Base-by-base conservation (phyloP, 2,329 filamentous ascomycete genomes). In the Geosmithia flava region DNA sequence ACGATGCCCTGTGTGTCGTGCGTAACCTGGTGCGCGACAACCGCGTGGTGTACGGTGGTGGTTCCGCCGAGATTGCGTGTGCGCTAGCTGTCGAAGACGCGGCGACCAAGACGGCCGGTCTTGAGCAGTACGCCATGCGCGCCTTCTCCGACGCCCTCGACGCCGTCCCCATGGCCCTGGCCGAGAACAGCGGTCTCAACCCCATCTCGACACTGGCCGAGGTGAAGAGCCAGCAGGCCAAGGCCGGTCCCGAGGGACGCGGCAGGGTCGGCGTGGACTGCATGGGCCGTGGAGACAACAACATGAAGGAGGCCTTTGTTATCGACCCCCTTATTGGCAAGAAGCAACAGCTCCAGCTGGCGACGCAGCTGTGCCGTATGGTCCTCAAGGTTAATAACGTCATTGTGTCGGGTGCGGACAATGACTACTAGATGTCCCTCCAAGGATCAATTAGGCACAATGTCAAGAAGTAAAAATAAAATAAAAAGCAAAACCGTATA, bases 81-180 rank as follows among this genome's bases (percentile, higher is more conserved):
- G 95, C 89, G 20, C 72, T 98, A 48, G 93, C 93, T 3, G 91
- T 98, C 44, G 91, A 97, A 68, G 90, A 96, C 58, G 91, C 88
- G 23, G 91, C 91, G 42, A 83, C 90, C 61, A 87, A 95, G 81
- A 95, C 88, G 47, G 87, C 90, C 20, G 93, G 93, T n/a, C 80
- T 98, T 40, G 91, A 96, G 70, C 93, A 98, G 69, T 98, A 98
- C 67, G 90, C 91, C 55, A 98, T 98, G 91, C 87, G 93, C 52
- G 93, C 93, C 20, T 98, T 98, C 63, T 80, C 93, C 52, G 91
- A 97, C 67, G 94, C 93, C 5, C 80, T 98, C 37, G 93, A 98
- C 66, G 77, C 87, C 2, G 77, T 98, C 1, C 93, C 93, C 33
- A 93, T 98, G 88, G 88, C 93, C 2, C 76, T 98, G 51, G 90